Conservation (phyloP, 2,329 filamentous ascomycete genomes). For the Xylaria sp. region DNA sequence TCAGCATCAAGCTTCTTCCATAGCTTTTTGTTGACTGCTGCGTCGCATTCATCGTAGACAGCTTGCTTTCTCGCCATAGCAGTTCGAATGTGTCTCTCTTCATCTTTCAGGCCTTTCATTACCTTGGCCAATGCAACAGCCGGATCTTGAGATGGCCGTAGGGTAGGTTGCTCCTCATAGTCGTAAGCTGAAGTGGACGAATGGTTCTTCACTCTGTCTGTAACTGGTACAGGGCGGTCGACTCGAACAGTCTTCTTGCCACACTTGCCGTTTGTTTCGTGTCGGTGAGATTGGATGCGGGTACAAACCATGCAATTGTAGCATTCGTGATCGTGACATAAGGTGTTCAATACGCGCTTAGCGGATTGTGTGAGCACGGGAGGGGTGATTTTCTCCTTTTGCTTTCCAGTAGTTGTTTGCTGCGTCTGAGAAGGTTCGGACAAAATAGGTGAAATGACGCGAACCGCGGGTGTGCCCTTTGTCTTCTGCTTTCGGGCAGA, state of each 20-base stretch:
- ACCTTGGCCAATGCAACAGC: conserved; percentile 81
- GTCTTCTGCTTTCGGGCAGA: conserved; percentile 50
- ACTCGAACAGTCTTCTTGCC: conserved; percentile 68
- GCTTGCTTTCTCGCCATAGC: conserved; percentile 71
- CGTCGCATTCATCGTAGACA: conserved; percentile 73
- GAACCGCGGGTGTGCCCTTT: conserved; percentile 24
- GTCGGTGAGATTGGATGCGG: conserved; percentile 58
- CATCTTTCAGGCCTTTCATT: conserved; percentile 83
- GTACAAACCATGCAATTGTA: conserved; percentile 67
- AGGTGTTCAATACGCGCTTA: conserved; percentile 62
- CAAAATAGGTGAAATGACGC: conserved; percentile 33
- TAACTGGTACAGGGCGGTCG: conserved; percentile 72
- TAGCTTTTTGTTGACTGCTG: conserved; percentile 71
- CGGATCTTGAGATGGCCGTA: conserved; percentile 75
- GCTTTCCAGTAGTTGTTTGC: conserved; percentile 49
- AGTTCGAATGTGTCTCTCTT: conserved; percentile 79
- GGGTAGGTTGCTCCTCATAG: conserved; percentile 65
- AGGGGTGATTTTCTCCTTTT: conserved; percentile 38
- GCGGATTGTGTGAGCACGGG: conserved; percentile 60
- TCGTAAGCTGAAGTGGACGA: conserved; percentile 35
- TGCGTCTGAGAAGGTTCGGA: conserved; percentile 46
- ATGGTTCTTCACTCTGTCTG: conserved; percentile 65
- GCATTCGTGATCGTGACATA: conserved; percentile 64
- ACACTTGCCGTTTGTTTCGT: conserved; percentile 49
- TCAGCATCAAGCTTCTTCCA: conserved; percentile 69